Base-by-base conservation (phyloP, 441 rosid genomes). In the Adansonia grandidieri region DNA sequence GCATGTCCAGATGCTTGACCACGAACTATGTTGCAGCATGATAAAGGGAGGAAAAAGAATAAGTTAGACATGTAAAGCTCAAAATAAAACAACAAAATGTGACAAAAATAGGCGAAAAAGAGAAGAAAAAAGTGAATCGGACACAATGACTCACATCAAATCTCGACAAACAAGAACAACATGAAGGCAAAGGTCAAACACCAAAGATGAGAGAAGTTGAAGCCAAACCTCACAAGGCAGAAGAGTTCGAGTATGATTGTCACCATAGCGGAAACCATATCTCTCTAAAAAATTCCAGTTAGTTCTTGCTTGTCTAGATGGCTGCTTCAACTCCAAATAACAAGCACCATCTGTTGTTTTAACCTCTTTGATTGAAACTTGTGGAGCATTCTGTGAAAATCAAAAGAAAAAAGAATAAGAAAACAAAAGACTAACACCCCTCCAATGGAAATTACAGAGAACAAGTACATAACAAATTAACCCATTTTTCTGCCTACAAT, bases 251-350 rank as follows among this genome's bases (percentile, higher is more conserved):
- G 75, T 85, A 56, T 72, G 79, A 62, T 72, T 76, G 22, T 85
- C 86, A 69, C 98, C 97, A 76, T 95, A 95, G 81, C 88, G 92
- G 76, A 90, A 95, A 78, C 99, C 99, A 75, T 92, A 97, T 90
- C 90, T 89, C 77, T 92, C 98, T 75, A 97, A 81, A 80, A 97
- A 97, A 71, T 83, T 90, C 99, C 99, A 97, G 78, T 62, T 81
- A 64, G 88, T 91, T 51, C 5, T 80, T 79, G 77, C 82, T 57
- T 86, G 80, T 80, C 81, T 93, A 19, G 93, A 83, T 58, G 96
- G 92, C 62, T 89, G 76, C 86, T 92, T 97, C 85, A 97, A 77
- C 81, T 90, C 87, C 82, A 97, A 84, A 85, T 82, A 89, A 45
- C 70, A 83, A 50, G 89, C 89, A 73, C 97, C 97, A 76, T 92